Percentiles rank a stretch among this genome's conserved stretches.
Conservation (phyloP, 2,329 filamentous ascomycete genomes). For the Fusarium virguliforme region DNA sequence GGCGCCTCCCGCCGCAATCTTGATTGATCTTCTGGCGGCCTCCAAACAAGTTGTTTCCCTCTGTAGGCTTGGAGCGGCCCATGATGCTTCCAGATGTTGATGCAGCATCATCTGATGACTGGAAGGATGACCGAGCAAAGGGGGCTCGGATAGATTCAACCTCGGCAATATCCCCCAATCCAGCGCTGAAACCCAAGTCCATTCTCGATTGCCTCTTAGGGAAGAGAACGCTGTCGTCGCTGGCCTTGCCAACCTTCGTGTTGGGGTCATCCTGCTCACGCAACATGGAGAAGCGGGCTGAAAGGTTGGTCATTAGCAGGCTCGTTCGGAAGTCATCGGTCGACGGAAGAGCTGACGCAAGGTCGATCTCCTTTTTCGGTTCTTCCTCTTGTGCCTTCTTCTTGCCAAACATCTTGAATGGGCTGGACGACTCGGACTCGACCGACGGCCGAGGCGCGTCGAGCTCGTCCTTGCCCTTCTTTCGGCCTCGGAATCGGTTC, state of each 20-base stretch:
- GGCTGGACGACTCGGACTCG: slow-evolving; percentile 68
- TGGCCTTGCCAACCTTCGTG: slow-evolving; percentile 92
- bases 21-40: slow-evolving; percentile 97
- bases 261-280: slow-evolving; percentile 93
- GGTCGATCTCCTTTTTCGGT: slow-evolving; percentile 78
- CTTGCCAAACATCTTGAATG: slow-evolving; percentile 71
- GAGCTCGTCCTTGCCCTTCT: slow-evolving; percentile 75
- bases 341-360: slow-evolving; percentile 82
- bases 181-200: slow-evolving; percentile 75
- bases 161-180: slow-evolving; percentile 89
- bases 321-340: slow-evolving; percentile 95
- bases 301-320: slow-evolving; percentile 94
- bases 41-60: slow-evolving; percentile 95
- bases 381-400: slow-evolving; percentile 71
- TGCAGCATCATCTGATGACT: slow-evolving; percentile 80
- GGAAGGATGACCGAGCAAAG: slow-evolving; percentile 76
- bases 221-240: slow-evolving; percentile 92
- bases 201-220: slow-evolving; percentile 86
- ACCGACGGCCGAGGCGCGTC: slow-evolving; percentile 65
- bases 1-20: slow-evolving; percentile 73
- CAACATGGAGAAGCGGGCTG: slow-evolving; percentile 96
- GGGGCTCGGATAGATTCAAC: slow-evolving; percentile 83
- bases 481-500: slow-evolving; percentile 85
- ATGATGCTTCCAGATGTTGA: slow-evolving; percentile 81
- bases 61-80: slow-evolving; percentile 83